Evolutionary conservation across 2,329 filamentous ascomycete genomes (phyloP).

Genomic region (Fusarium sp.): DNA sequence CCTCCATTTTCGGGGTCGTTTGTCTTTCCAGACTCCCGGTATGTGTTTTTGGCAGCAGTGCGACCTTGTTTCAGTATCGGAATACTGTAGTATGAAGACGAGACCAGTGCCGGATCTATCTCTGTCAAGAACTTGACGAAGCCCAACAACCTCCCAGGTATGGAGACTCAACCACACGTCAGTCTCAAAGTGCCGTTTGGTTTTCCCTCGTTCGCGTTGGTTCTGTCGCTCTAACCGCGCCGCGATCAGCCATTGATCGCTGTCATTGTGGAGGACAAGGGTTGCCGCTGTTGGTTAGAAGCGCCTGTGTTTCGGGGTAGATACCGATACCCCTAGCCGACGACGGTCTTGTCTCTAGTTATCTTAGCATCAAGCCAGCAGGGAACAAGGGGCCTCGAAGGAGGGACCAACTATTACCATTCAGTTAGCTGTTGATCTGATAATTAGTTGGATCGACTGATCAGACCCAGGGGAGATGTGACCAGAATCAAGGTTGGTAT

Average conservation of each 20-base stretch:
- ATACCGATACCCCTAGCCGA: conserved; percentile 44
- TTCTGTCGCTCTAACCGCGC: conserved; percentile 35
- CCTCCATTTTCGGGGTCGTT: conserved; percentile 22
- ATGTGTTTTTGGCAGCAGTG: conserved; percentile 28
- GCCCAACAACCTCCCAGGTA: background rate
- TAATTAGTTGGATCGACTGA: conserved; percentile 4
- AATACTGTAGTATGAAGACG: background rate
- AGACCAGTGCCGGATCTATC: background rate
- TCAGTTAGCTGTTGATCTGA: conserved; percentile 4
- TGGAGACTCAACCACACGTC: conserved; percentile 24
- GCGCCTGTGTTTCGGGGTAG: conserved; percentile 44
- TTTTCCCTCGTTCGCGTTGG: conserved; percentile 28
- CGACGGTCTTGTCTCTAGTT: conserved; percentile 37
- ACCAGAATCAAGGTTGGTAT: background rate
- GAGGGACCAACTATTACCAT: conserved; percentile 10
- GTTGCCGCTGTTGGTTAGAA: conserved; percentile 35
- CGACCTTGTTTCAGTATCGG: conserved; percentile 17
- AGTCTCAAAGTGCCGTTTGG: conserved; percentile 23
- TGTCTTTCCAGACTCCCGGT: conserved; percentile 40
- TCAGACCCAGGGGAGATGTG: background rate
- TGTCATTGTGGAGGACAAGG: conserved; percentile 36
- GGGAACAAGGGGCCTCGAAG: conserved; percentile 37
- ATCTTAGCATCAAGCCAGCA: conserved; percentile 41
- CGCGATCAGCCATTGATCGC: conserved; percentile 31
- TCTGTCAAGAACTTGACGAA: background rate